These are phyloP conservation scores for Haematococcus sp. DNA, from an alignment of 139 green algal genomes.

Conservation along the genomic window DNA sequence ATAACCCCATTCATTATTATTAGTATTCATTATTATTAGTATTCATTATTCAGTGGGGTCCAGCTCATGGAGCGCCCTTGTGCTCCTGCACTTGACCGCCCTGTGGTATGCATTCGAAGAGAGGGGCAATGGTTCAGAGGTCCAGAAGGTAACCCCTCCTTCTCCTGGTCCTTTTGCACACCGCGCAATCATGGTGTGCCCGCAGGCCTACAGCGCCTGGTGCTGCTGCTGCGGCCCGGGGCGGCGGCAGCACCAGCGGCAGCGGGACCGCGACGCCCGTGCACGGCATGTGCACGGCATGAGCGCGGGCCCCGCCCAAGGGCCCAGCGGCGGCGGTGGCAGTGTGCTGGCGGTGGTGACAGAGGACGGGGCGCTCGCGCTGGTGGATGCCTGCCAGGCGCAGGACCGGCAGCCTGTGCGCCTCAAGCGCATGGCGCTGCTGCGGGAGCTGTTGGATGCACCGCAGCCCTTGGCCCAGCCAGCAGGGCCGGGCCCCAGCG, in stretches of 20 bases:
- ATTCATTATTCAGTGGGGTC: too few relatives aligned
- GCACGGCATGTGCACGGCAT: not conserved
- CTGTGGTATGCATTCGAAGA: too few relatives aligned
- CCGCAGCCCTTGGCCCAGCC: not conserved
- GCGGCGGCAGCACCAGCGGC: not conserved
- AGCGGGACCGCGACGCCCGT: not conserved
- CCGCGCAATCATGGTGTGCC: too few relatives aligned
- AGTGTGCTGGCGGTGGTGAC: slow-evolving; percentile 42
- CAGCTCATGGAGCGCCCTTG: too few relatives aligned
- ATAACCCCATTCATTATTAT: too few relatives aligned
- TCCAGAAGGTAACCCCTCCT: too few relatives aligned
- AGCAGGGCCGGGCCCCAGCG: not conserved
- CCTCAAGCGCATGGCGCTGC: slow-evolving; percentile 18
- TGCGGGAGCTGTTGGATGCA: not conserved
- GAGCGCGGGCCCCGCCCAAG: too few relatives aligned
- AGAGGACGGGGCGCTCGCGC: slow-evolving; percentile 43
- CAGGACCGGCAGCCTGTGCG: slow-evolving; percentile 1
- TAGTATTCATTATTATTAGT: too few relatives aligned
- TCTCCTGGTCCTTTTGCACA: too few relatives aligned
- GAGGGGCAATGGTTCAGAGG: too few relatives aligned
- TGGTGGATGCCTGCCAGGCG: slow-evolving; percentile 40
- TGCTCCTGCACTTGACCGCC: too few relatives aligned
- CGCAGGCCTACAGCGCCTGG: too few relatives aligned
- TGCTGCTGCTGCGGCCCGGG: not conserved
- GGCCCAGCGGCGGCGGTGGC: slow-evolving; percentile 36